These are phyloP conservation scores for Sarcodon sp. DNA, from an alignment of 768 basidiomycete species.

Conservation along the genomic window DNA sequence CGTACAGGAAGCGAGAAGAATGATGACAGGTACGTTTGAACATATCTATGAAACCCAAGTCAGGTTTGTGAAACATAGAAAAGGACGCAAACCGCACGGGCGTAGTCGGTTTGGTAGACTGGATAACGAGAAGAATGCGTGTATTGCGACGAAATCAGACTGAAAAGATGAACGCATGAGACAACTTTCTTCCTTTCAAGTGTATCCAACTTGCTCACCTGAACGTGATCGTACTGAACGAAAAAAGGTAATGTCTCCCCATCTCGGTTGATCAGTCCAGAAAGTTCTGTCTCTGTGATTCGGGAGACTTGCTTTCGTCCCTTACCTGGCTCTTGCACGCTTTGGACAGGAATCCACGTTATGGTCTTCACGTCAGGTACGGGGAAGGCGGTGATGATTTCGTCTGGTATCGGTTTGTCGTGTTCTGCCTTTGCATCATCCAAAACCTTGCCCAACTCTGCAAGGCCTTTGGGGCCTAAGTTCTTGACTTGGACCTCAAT, in stretches of 20 bases:
- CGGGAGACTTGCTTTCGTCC: conserved; percentile 22
- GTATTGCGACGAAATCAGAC: conserved; percentile 87
- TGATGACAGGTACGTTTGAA: conserved; percentile 65
- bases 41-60: conserved; percentile 33
- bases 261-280: conserved; percentile 54
- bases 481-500: conserved; percentile 51
- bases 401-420: conserved; percentile 66
- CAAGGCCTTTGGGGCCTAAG: conserved; percentile 76
- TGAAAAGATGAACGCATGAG: conserved; percentile 16
- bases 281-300: conserved; percentile 29
- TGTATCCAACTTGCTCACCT: conserved; percentile 31
- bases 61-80: neutral
- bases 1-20: conserved; percentile 86
- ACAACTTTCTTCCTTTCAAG: neutral
- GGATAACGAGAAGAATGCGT: conserved; percentile 67
- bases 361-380: conserved; percentile 86
- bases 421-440: conserved; percentile 83
- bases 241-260: conserved; percentile 70
- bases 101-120: conserved; percentile 63
- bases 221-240: conserved; percentile 87
- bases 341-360: conserved; percentile 78
- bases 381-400: conserved; percentile 77
- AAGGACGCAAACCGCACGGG: conserved; percentile 35
- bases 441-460: conserved; percentile 49
- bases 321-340: conserved; percentile 45